phyloP scores from a whole-genome alignment of 805 yeast species.

The Barnettozyma populi region DNA sequence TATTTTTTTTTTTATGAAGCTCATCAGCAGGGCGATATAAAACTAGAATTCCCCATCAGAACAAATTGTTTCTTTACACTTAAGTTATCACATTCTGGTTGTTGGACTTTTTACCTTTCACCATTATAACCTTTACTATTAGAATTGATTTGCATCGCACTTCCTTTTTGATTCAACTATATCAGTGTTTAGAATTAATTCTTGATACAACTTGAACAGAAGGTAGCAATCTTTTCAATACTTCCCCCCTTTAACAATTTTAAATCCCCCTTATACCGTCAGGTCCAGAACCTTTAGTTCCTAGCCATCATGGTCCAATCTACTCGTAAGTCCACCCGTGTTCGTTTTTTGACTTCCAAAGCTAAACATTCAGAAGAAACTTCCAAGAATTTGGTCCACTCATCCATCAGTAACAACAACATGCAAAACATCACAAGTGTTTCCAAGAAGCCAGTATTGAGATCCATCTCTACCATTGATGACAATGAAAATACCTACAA shows the following conservation, averaged over 20 bases:
- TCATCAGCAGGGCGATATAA: neutral
- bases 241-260: neutral
- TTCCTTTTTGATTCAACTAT: neutral
- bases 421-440: neutral
- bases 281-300: no score
- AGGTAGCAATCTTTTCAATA: neutral
- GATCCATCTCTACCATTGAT: conserved; percentile 26
- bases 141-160: neutral
- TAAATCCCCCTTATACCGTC: neutral
- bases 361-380: conserved; percentile 24
- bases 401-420: neutral
- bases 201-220: neutral
- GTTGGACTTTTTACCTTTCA: neutral
- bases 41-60: neutral
- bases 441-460: conserved; percentile 23
- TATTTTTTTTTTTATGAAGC: neutral
- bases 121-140: neutral
- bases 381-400: neutral
- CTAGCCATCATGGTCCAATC: conserved; percentile 13
- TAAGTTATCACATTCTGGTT: neutral
- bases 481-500: conserved; percentile 26
- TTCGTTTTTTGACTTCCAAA: conserved; percentile 21
- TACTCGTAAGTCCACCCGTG: conserved; percentile 27
- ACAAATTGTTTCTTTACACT: neutral
- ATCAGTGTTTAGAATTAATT: neutral